Percentiles rank a stretch among this genome's conserved stretches.
Evolutionary conservation across 768 basidiomycete species (phyloP).

Genomic region (Hygrocybe coccinea): DNA sequence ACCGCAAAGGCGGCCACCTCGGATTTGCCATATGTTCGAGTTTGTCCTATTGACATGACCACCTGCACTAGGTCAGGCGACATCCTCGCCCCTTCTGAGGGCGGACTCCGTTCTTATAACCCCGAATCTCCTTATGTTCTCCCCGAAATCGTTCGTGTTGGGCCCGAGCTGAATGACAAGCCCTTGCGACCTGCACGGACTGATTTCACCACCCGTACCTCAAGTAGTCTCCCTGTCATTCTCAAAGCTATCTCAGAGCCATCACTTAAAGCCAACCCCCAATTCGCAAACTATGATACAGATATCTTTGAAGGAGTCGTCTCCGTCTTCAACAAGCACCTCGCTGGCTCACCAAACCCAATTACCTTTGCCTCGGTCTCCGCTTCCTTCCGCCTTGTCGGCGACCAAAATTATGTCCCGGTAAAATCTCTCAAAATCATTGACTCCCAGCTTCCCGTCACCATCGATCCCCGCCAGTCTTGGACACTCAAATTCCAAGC

Average conservation of each 20-base stretch:
- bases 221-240: conserved; percentile 29
- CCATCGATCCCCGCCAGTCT: conserved; percentile 37
- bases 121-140: conserved; percentile 31
- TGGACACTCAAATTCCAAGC: conserved; percentile 28
- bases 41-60: conserved; percentile 36
- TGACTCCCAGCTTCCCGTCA: conserved; percentile 27
- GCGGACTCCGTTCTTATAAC: conserved; percentile 34
- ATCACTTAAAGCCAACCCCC: conserved; percentile 33
- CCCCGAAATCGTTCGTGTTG: conserved; percentile 30
- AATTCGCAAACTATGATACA: conserved; percentile 18
- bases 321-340: conserved; percentile 37
- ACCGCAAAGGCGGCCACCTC: conserved; percentile 36
- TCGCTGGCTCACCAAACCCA: conserved; percentile 28
- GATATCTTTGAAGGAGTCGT: conserved; percentile 34
- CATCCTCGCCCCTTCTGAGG: conserved; percentile 31
- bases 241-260: conserved; percentile 34
- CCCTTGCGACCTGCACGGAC: conserved; percentile 30
- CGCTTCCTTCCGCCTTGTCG: conserved; percentile 34
- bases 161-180: conserved; percentile 30
- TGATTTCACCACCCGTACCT: conserved; percentile 36
- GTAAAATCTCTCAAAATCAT: conserved; percentile 26
- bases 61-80: conserved; percentile 35
- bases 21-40: conserved; percentile 28
- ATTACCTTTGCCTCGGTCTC: conserved; percentile 32
- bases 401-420: conserved; percentile 30